A percentile compares a stretch with the other conserved stretches of the same genome.
phyloP scores from a whole-genome alignment of 1,284 basidiomycete genomes.

The Apiotrichum gracile region DNA sequence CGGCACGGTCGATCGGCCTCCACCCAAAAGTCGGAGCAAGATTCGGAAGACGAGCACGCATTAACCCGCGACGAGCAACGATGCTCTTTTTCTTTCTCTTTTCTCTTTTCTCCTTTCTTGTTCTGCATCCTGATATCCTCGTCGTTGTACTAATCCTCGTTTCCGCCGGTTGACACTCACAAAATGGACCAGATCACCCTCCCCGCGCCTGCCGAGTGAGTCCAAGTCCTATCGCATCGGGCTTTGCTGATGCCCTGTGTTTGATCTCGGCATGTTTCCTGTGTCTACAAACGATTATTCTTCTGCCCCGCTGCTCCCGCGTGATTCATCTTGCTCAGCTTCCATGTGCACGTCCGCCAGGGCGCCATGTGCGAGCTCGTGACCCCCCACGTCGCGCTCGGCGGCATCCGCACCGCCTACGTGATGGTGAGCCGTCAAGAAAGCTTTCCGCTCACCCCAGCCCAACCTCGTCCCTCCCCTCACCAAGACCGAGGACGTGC shows the following conservation, averaged over 20 bases:
- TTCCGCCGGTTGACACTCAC: neutral
- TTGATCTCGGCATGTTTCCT: neutral
- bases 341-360: constrained; percentile 95
- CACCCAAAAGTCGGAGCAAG: too few relatives aligned
- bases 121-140: neutral
- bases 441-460: constrained; percentile 48
- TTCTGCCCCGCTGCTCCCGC: neutral
- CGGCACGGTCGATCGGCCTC: too few relatives aligned
- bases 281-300: neutral
- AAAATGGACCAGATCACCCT: constrained; percentile 47
- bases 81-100: neutral
- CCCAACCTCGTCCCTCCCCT: constrained; percentile 94
- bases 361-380: constrained; percentile 76
- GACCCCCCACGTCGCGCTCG: constrained; percentile 80
- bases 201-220: constrained; percentile 67
- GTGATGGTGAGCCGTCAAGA: constrained; percentile 69
- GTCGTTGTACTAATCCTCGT: neutral
- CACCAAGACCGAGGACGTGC: constrained; percentile 72
- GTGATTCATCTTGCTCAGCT: too few relatives aligned
- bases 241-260: neutral
- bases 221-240: neutral
- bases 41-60: too few relatives aligned
- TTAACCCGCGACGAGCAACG: too few relatives aligned
- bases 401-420: constrained; percentile 87
- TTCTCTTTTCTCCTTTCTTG: neutral